A percentile compares a stretch with the other conserved stretches of the same genome.
Conservation (phyloP, 768 basidiomycete species). For the Hypsizygus marmoreus region DNA sequence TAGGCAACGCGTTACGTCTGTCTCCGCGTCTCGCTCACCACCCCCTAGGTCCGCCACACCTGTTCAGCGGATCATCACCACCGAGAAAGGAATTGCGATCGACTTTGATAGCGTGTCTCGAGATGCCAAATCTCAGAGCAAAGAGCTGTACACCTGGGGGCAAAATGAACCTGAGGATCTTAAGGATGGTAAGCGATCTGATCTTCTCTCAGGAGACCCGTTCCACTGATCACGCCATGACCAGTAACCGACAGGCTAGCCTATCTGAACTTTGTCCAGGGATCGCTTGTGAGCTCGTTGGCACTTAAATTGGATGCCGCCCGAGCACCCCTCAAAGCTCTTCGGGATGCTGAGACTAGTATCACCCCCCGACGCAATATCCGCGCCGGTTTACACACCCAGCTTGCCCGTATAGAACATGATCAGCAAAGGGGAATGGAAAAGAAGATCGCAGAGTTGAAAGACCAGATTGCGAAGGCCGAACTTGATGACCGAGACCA, state of each 20-base stretch:
- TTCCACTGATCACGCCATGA: conserved; percentile 10
- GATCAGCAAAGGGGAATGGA: conserved; percentile 66
- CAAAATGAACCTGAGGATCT: conserved; percentile 70
- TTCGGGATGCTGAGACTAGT: conserved; percentile 69
- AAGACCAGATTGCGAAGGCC: conserved; percentile 65
- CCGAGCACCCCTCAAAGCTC: conserved; percentile 65
- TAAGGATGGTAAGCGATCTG: conserved; percentile 62
- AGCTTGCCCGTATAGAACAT: conserved; percentile 68
- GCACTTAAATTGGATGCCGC: conserved; percentile 64
- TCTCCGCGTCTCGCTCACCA: conserved; percentile 8
- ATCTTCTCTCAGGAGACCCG: conserved; percentile 4
- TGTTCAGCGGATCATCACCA: conserved; percentile 77
- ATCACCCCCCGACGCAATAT: conserved; percentile 63
- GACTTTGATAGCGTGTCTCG: conserved; percentile 69
- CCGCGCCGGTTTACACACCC: conserved; percentile 56
- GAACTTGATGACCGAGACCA: conserved; percentile 61
- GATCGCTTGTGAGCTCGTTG: conserved; percentile 62
- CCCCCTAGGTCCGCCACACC: conserved; percentile 56
- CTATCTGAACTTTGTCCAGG: conserved; percentile 78
- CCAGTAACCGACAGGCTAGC: conserved; percentile 80
- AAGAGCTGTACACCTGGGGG: conserved; percentile 86
- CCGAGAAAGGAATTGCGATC: conserved; percentile 75
- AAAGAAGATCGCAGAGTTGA: conserved; percentile 68
- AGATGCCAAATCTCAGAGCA: conserved; percentile 73
- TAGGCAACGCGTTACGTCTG: conserved; percentile 27